Conservation (phyloP, 768 basidiomycete species). For the Nevesoporus exiguus region DNA sequence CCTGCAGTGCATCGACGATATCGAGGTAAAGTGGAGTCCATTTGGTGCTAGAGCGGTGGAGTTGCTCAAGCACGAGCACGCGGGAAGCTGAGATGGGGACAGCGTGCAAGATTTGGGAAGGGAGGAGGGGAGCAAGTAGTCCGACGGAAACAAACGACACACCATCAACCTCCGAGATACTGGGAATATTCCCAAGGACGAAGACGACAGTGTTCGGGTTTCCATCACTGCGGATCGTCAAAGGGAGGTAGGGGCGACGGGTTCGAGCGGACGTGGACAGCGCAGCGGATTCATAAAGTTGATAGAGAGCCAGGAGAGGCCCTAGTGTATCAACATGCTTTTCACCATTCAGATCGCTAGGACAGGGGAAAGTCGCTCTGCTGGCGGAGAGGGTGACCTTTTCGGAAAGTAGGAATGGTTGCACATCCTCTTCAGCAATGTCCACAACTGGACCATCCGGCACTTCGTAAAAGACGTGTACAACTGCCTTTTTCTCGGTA, state of each 20-base stretch:
- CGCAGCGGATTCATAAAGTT: slow-evolving; percentile 65
- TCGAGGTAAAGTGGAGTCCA: slow-evolving; percentile 90
- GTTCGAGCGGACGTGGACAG: slow-evolving; percentile 61
- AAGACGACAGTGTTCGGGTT: slow-evolving; percentile 69
- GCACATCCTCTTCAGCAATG: slow-evolving; percentile 55
- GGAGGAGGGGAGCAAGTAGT: slow-evolving; percentile 66
- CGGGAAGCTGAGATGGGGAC: slow-evolving; percentile 63
- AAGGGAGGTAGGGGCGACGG: slow-evolving; percentile 57
- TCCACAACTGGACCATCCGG: slow-evolving; percentile 43
- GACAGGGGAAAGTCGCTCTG: slow-evolving; percentile 29
- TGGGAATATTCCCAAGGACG: slow-evolving; percentile 53
- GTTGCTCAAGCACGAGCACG: slow-evolving; percentile 81
- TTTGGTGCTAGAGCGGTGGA: slow-evolving; percentile 70
- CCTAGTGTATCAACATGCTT: slow-evolving; percentile 1
- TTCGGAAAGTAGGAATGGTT: slow-evolving; percentile 55
- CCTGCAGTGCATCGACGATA: slow-evolving; percentile 67
- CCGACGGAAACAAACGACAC: slow-evolving; percentile 62
- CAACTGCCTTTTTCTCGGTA: slow-evolving; percentile 66
- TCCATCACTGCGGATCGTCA: slow-evolving; percentile 47
- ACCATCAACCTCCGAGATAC: slow-evolving; percentile 47
- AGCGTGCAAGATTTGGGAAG: slow-evolving; percentile 49
- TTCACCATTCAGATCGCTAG: neutral
- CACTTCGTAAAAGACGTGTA: slow-evolving; percentile 73
- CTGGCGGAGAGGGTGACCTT: slow-evolving; percentile 29
- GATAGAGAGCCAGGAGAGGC: slow-evolving; percentile 36